Base-by-base conservation (phyloP, 2,329 filamentous ascomycete genomes). In the Sphaerulina musiva region DNA sequence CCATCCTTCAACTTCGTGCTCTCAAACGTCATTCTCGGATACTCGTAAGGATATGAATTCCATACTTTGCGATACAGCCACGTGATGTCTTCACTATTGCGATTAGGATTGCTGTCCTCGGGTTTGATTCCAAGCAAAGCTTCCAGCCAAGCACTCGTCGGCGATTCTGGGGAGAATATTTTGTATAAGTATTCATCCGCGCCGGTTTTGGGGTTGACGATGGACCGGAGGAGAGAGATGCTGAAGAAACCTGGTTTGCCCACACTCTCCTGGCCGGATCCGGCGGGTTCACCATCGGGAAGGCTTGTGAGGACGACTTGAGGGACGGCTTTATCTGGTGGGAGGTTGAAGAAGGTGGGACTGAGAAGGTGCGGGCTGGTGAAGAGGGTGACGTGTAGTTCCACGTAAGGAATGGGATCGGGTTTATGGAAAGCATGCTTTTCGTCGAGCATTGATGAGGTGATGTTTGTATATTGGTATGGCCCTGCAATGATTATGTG, bases 371-470 rank as follows among this genome's bases (percentile, higher is more conserved):
- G 81, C 0, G 88, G 83, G 0, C 89, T 88, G 0, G 91, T 78
- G 65, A 98, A 92, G 0, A 97, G 80, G 0, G 92, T 97, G 49
- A 96, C 92, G 66, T 97, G 86, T 0, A 97, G 79, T 46, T 81
- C 80, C 2, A 89, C 87, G 68, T 96, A 98, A 0, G 89, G 87
- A n/a, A 96, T 84, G 44, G 80, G 70, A 60, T 93, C 86, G 1
- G 95, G 89, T 3, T 73, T 70, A 26, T 9, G 41, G 12, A 51
- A 51, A 6, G 44, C n/a, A 14, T 26, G 17, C 43, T 46, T 32
- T 4, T 14, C 23, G 8, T 45, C 20, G 43, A 26, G 23, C 31
- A 38, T 6, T 12, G 39, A 17, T 11, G 51, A 26, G 2, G 46
- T 45, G 17, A 56, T 39, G 46, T 56, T 47, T 9, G 49, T 42